Conservation (phyloP, 768 basidiomycete species). For the Boletus huronensis region DNA sequence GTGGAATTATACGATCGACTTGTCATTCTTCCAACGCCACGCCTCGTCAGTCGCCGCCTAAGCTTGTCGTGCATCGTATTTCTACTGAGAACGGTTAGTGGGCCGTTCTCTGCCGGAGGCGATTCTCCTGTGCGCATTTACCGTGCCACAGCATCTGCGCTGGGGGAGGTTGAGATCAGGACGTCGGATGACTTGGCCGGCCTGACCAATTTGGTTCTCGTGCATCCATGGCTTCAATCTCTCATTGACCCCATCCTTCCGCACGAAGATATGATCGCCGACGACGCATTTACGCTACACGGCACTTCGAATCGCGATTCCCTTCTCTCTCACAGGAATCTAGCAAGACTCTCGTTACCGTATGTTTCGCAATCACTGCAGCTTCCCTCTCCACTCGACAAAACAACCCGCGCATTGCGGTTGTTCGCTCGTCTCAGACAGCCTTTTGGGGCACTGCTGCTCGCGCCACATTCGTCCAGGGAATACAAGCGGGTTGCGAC, state of each 20-base stretch:
- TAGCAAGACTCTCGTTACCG: neutral
- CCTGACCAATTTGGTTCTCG: constrained; percentile 14
- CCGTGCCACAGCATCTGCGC: constrained; percentile 9
- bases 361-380: neutral
- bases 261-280: constrained; percentile 16
- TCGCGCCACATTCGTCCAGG: constrained; percentile 4
- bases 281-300: neutral
- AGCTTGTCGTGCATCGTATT: constrained; percentile 15
- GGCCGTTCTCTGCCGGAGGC: neutral
- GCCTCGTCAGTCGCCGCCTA: constrained; percentile 15
- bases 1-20: constrained; percentile 12
- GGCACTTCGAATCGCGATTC: neutral
- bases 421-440: constrained; percentile 13
- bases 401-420: constrained; percentile 11
- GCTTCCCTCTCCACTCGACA: constrained; percentile 14
- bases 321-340: neutral
- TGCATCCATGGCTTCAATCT: constrained; percentile 17
- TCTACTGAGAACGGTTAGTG: constrained; percentile 5
- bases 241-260: constrained; percentile 17
- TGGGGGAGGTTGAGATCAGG: constrained; percentile 10
- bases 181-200: constrained; percentile 6
- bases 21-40: constrained; percentile 8
- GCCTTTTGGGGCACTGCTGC: constrained; percentile 16
- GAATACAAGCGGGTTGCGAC: constrained; percentile 21
- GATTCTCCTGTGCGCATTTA: constrained; percentile 4